These are phyloP conservation scores for Dichomitus squalens DNA, from an alignment of 1,284 basidiomycete species.

Conservation along the genomic window DNA sequence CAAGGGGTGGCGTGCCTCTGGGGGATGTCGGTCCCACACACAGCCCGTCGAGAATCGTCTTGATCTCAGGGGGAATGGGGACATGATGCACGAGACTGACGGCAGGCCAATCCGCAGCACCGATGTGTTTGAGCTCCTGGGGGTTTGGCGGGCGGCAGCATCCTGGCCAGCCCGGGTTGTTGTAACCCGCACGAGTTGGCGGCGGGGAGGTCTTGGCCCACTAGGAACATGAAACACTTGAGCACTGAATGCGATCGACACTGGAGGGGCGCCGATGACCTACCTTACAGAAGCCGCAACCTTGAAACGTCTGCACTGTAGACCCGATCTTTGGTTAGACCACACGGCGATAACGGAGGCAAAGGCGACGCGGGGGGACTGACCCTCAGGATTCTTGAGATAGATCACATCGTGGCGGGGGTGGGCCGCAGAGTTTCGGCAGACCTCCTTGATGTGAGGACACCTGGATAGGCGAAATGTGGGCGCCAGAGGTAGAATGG, in stretches of 20 bases:
- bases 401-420: slow-evolving; percentile 74
- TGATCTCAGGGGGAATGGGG: slow-evolving; percentile 70
- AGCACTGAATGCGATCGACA: slow-evolving; percentile 33
- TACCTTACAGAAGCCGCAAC: slow-evolving; percentile 86
- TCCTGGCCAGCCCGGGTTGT: slow-evolving; percentile 81
- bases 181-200: slow-evolving; percentile 52
- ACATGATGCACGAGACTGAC: slow-evolving; percentile 72
- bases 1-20: slow-evolving; percentile 28
- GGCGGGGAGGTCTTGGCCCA: slow-evolving; percentile 66
- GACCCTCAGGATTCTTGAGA: slow-evolving; percentile 83
- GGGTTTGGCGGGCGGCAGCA: slow-evolving; percentile 73
- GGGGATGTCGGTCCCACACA: slow-evolving; percentile 19
- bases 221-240: slow-evolving; percentile 40
- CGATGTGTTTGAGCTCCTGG: slow-evolving; percentile 60
- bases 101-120: slow-evolving; percentile 77
- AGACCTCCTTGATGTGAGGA: slow-evolving; percentile 72
- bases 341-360: slow-evolving; percentile 21
- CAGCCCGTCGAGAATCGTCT: slow-evolving; percentile 60
- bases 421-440: slow-evolving; percentile 69
- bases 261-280: slow-evolving; percentile 15
- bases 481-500: slow-evolving; percentile 17
- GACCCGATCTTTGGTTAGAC: slow-evolving; percentile 23
- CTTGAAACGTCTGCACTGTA: slow-evolving; percentile 77
- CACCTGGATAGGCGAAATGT: slow-evolving; percentile 49
- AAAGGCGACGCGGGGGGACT: slow-evolving; percentile 26